phyloP scores from a whole-genome alignment of 805 yeast species.

The Groenewaldozyma tartarivorans region DNA sequence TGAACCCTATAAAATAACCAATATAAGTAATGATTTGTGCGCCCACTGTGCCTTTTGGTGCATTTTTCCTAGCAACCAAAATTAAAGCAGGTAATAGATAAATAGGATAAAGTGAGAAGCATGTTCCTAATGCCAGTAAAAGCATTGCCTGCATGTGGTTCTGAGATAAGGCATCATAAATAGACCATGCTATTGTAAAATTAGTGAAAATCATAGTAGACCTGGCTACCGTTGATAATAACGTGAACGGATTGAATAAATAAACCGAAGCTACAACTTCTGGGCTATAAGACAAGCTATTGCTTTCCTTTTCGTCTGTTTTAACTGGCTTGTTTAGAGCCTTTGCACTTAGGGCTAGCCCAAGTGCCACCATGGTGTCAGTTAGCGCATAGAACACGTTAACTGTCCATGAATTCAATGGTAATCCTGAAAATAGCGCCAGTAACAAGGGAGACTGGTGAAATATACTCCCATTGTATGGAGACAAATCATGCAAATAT shows the following conservation, averaged over 20 bases:
- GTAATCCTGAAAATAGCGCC: conserved; percentile 35
- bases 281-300: conserved; percentile 14
- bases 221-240: conserved; percentile 57
- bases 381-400: conserved; percentile 44
- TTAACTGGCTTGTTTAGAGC: conserved; percentile 2
- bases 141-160: conserved; percentile 38
- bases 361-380: conserved; percentile 51
- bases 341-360: conserved; percentile 29
- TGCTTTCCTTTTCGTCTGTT: conserved; percentile 5
- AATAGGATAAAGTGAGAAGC: conserved; percentile 53
- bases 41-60: conserved; percentile 7
- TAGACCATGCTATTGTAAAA: conserved; percentile 38
- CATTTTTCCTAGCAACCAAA: conserved; percentile 16
- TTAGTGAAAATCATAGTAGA: conserved; percentile 58
- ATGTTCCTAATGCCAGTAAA: conserved; percentile 52
- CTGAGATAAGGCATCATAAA: conserved; percentile 37
- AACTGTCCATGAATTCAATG: conserved; percentile 10
- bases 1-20: conserved; percentile 10
- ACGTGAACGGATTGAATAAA: conserved; percentile 70
- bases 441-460: conserved; percentile 78
- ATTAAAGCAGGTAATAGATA: conserved; percentile 53
- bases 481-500: conserved; percentile 43
- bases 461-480: conserved; percentile 78
- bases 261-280: conserved; percentile 53
- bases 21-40: conserved; percentile 10